A percentile compares a stretch with the other conserved stretches of the same genome.
phyloP scores from a whole-genome alignment of 78 protist genomes.

The Chrysochromulina parva region DNA sequence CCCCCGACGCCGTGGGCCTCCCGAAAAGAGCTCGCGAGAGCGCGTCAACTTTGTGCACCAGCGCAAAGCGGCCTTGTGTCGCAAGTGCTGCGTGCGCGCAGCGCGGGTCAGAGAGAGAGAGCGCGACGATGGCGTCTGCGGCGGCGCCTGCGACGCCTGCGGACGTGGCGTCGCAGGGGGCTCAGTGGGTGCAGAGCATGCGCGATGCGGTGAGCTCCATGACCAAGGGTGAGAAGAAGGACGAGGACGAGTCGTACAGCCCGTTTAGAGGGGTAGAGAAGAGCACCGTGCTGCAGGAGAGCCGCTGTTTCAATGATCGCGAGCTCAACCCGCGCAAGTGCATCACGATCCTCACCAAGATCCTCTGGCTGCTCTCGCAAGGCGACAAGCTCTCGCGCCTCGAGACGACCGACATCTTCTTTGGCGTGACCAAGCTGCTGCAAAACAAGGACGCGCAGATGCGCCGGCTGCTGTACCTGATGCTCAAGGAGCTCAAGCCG shows the following conservation, averaged over 20 bases:
- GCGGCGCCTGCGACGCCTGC: too few relatives aligned
- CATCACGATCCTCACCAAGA: conserved; percentile 76
- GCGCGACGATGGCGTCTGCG: too few relatives aligned
- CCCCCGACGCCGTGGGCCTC: too few relatives aligned
- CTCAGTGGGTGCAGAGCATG: conserved; percentile 1
- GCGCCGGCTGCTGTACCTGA: conserved; percentile 82
- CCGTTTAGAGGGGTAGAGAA: conserved; percentile 87
- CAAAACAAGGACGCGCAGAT: conserved; percentile 80
- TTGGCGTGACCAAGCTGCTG: conserved; percentile 94
- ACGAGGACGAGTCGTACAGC: conserved; percentile 24
- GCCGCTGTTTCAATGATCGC: conserved; percentile 81
- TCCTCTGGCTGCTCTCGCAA: conserved; percentile 87
- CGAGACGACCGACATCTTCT: conserved; percentile 96
- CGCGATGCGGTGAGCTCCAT: neutral
- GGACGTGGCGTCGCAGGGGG: neutral
- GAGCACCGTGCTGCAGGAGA: conserved; percentile 91
- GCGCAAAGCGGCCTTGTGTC: too few relatives aligned
- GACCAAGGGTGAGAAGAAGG: conserved; percentile 1
- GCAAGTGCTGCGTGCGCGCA: too few relatives aligned
- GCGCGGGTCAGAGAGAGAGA: too few relatives aligned
- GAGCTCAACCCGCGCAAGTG: conserved; percentile 80
- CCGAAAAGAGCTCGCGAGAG: too few relatives aligned
- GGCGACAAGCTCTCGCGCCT: conserved; percentile 84
- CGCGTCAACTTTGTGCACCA: too few relatives aligned
- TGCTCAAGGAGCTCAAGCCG: conserved; percentile 87